phyloP scores from a whole-genome alignment of 345 rosid species.

The Adansonia digitata region DNA sequence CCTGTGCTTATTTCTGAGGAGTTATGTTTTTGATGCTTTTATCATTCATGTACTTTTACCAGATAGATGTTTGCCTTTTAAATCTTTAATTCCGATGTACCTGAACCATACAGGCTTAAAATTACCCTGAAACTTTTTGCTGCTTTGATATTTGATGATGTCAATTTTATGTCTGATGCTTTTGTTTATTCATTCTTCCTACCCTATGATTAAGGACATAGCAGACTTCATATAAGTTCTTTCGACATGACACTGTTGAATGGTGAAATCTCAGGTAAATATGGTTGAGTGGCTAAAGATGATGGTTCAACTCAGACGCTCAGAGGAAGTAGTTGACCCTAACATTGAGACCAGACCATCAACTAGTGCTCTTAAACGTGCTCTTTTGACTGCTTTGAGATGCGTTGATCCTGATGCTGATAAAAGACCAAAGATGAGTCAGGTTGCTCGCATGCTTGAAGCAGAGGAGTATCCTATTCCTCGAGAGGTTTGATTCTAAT shows the following conservation, averaged over 20 bases:
- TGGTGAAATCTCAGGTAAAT: conserved; percentile 57
- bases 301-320: conserved; percentile 79
- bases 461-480: conserved; percentile 84
- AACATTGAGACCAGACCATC: conserved; percentile 68
- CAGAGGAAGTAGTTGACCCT: conserved; percentile 85
- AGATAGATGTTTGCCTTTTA: neutral
- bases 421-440: conserved; percentile 97
- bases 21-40: neutral
- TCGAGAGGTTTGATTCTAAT: conserved; percentile 59
- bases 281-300: conserved; percentile 94
- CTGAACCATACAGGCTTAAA: neutral
- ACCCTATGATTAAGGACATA: neutral
- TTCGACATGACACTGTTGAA: conserved; percentile 13
- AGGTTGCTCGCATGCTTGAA: conserved; percentile 91
- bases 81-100: neutral
- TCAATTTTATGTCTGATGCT: neutral
- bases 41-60: conserved; percentile 2
- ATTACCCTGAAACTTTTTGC: neutral
- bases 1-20: neutral
- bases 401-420: conserved; percentile 94
- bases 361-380: conserved; percentile 81
- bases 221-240: neutral
- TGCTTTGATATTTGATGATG: neutral
- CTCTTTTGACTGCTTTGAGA: conserved; percentile 87
- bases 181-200: neutral